These are phyloP conservation scores for Arthroderma sp. DNA, from an alignment of 2,329 filamentous ascomycete species.

Conservation along the genomic window DNA sequence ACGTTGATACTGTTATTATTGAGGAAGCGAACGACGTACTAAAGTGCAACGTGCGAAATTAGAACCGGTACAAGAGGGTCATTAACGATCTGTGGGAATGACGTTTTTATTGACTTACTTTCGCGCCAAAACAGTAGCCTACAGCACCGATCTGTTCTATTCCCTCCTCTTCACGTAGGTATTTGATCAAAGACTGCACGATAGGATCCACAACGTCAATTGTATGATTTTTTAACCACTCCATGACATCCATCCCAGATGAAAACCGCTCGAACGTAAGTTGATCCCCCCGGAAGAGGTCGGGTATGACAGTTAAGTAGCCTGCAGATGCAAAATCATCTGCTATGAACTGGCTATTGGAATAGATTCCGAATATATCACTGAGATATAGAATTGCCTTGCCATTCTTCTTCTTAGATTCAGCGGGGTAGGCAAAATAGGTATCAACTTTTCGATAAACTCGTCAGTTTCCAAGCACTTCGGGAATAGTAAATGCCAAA, in stretches of 20 bases:
- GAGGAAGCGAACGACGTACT: conserved; percentile 59
- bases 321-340: conserved; percentile 64
- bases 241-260: conserved; percentile 28
- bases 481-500: not conserved
- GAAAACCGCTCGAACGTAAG: conserved; percentile 39
- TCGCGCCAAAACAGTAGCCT: conserved; percentile 66
- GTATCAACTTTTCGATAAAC: conserved; percentile 32
- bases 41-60: not conserved
- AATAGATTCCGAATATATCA: conserved; percentile 47
- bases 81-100: not conserved
- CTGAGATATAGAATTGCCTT: conserved; percentile 44
- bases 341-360: conserved; percentile 52
- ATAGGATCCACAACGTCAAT: conserved; percentile 39
- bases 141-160: conserved; percentile 45
- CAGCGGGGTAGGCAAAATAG: conserved; percentile 41
- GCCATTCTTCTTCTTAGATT: conserved; percentile 36
- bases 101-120: conserved; percentile 31
- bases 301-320: conserved; percentile 55
- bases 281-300: conserved; percentile 55
- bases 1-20: conserved; percentile 50
- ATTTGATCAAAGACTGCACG: conserved; percentile 38
- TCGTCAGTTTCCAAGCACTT: not conserved
- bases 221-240: conserved; percentile 37
- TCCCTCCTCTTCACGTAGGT: conserved; percentile 39
- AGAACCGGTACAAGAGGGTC: not conserved